These are phyloP conservation scores for Cryptosporidium xiaoi DNA, from an alignment of 169 alveolate genomes.

Conservation along the genomic window DNA sequence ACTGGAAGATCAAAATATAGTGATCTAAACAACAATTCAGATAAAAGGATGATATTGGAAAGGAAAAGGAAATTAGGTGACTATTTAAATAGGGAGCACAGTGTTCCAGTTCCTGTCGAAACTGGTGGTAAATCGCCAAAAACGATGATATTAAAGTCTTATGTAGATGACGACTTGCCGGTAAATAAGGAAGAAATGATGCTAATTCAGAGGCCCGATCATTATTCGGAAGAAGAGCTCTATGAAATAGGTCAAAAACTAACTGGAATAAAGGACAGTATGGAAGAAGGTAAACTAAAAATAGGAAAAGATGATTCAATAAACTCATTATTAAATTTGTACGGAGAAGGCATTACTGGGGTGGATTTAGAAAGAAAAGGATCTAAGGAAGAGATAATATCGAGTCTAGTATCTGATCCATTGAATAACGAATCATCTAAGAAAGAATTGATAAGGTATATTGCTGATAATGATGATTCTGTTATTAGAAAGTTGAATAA, in stretches of 20 bases:
- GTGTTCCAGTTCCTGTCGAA: slow-evolving; percentile 34
- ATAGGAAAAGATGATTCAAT: neutral
- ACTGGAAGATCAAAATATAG: slow-evolving; percentile 49
- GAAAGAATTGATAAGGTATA: slow-evolving; percentile 20
- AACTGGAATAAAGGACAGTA: neutral
- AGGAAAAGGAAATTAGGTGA: slow-evolving; percentile 24
- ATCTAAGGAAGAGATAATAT: slow-evolving; percentile 40
- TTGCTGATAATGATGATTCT: slow-evolving; percentile 53
- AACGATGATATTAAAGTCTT: slow-evolving; percentile 47
- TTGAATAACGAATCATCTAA: neutral
- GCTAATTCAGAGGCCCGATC: slow-evolving; percentile 57
- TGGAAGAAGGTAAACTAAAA: neutral
- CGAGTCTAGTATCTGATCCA: slow-evolving; percentile 48
- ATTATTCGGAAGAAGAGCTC: slow-evolving; percentile 56
- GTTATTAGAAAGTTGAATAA: slow-evolving; percentile 19
- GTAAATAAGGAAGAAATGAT: slow-evolving; percentile 46
- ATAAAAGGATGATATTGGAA: slow-evolving; percentile 28
- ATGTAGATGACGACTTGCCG: slow-evolving; percentile 63
- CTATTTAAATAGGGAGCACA: slow-evolving; percentile 39
- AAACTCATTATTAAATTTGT: neutral
- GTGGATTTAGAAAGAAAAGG: slow-evolving; percentile 26
- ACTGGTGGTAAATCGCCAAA: slow-evolving; percentile 1
- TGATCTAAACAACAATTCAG: slow-evolving; percentile 29
- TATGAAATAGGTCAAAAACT: slow-evolving; percentile 41
- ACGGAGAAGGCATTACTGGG: neutral